Evolutionary conservation across 225 moss, liverwort and hornwort species (phyloP).

Genomic region (Physcomitrellopsis africana): DNA sequence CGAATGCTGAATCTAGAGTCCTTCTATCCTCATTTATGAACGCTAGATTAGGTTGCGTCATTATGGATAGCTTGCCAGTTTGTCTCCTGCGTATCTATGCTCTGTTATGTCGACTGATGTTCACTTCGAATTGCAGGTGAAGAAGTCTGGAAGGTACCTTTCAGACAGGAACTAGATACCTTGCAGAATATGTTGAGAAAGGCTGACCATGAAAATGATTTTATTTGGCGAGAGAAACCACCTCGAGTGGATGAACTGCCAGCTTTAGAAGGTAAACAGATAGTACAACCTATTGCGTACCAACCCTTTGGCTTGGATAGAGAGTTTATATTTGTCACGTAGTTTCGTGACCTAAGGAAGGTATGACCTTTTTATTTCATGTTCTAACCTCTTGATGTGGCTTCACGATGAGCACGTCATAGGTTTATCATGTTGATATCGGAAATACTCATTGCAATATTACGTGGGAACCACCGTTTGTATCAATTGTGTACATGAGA

Average conservation of each 20-base stretch:
- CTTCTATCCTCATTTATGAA: slow-evolving; percentile 1
- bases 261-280: slow-evolving; percentile 83
- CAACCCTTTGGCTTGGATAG: slow-evolving; percentile 90
- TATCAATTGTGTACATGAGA: too few species aligned
- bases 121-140: slow-evolving; percentile 63
- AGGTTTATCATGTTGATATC: too few species aligned
- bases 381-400: slow-evolving; percentile 13
- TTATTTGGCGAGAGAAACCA: slow-evolving; percentile 84
- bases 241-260: slow-evolving; percentile 91
- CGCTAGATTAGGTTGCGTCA: slow-evolving; percentile 1
- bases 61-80: not conserved
- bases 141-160: slow-evolving; percentile 82
- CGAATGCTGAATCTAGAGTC: not conserved
- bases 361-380: not conserved
- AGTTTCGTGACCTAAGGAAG: slow-evolving; percentile 19
- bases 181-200: slow-evolving; percentile 71
- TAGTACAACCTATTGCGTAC: slow-evolving; percentile 82
- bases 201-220: slow-evolving; percentile 92
- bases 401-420: not conserved
- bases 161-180: slow-evolving; percentile 78
- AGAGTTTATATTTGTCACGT: slow-evolving; percentile 93
- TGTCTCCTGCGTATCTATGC: not conserved
- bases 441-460: too few species aligned
- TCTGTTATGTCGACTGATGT: slow-evolving; percentile 11
- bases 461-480: too few species aligned